Percentiles rank a stretch among this genome's conserved stretches.
Conservation (phyloP, 2,329 filamentous ascomycete species). For the Pseudogymnoascus sp. region DNA sequence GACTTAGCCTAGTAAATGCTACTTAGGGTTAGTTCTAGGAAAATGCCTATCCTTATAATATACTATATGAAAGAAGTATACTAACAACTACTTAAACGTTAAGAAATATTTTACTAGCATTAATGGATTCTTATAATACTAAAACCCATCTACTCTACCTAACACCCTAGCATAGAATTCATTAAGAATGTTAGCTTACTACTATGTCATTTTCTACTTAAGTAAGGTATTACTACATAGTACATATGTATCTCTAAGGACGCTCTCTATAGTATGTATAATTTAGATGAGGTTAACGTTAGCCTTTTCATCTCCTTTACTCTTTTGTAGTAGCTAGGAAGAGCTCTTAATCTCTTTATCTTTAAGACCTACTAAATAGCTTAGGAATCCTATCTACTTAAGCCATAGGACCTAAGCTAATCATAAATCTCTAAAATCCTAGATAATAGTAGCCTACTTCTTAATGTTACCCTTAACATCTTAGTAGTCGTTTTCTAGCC, state of each 20-base stretch:
- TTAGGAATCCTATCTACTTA: too few relatives aligned
- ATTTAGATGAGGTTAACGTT: constrained; percentile 6
- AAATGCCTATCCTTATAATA: neutral
- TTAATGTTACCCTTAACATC: too few relatives aligned
- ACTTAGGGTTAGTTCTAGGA: neutral
- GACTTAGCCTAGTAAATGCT: neutral
- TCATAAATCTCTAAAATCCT: too few relatives aligned
- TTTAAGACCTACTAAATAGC: too few relatives aligned
- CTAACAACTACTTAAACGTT: constrained; percentile 12
- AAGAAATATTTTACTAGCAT: constrained; percentile 13
- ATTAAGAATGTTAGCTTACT: too few relatives aligned
- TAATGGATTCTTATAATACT: constrained; percentile 11
- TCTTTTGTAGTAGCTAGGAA: too few relatives aligned
- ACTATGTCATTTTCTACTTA: constrained; percentile 15
- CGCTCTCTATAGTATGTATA: constrained; percentile 7
- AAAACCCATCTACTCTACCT: constrained; percentile 9
- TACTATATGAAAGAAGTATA: constrained; percentile 12
- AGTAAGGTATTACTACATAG: constrained; percentile 12
- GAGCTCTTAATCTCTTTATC: too few relatives aligned
- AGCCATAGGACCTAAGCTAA: too few relatives aligned
- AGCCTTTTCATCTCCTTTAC: neutral
- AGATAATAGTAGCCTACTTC: too few relatives aligned
- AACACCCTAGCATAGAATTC: too few relatives aligned
- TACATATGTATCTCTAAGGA: constrained; percentile 10
- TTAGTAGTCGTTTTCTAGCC: too few relatives aligned